A percentile compares a stretch with the other conserved stretches of the same genome.
Conservation (phyloP, 1,139 yeast species). For the Meyerozyma elateridarum region DNA sequence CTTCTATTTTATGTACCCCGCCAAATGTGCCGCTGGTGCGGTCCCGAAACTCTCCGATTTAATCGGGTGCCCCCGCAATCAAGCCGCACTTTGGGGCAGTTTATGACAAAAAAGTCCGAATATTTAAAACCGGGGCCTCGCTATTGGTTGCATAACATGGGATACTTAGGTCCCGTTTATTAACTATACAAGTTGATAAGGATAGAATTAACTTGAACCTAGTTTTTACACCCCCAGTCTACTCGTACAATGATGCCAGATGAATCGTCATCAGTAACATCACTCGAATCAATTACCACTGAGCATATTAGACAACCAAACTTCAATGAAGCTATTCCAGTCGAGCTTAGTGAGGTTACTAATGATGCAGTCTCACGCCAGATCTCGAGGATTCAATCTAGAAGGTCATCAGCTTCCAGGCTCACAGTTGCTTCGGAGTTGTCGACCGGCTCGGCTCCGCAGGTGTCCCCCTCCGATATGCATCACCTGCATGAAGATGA, state of each 20-base stretch:
- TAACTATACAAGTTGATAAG: too few species aligned
- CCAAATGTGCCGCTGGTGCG: too few species aligned
- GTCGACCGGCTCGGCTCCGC: slow-evolving; percentile 3
- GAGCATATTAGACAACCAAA: not conserved
- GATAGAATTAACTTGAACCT: too few species aligned
- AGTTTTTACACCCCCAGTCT: too few species aligned
- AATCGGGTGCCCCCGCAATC: not conserved
- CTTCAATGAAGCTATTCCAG: slow-evolving; percentile 13
- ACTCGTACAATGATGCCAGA: not conserved
- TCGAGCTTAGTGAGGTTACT: slow-evolving; percentile 14
- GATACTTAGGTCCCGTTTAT: too few species aligned
- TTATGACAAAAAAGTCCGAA: too few species aligned
- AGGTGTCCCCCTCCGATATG: slow-evolving; percentile 4
- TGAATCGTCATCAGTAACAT: not conserved
- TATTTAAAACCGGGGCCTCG: too few species aligned
- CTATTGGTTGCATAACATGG: too few species aligned
- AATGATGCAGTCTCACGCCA: slow-evolving; percentile 17
- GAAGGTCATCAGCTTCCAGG: slow-evolving; percentile 8
- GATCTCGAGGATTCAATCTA: slow-evolving; percentile 15
- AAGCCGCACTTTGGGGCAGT: too few species aligned
- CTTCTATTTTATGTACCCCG: not conserved
- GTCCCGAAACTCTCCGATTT: not conserved
- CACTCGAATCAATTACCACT: not conserved
- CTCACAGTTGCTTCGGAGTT: slow-evolving; percentile 3
- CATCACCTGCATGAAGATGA: not conserved